A percentile compares a stretch with the other conserved stretches of the same genome.
phyloP scores from a whole-genome alignment of 176 grass and related monocot genomes.

The Cymbopogon citratus region DNA sequence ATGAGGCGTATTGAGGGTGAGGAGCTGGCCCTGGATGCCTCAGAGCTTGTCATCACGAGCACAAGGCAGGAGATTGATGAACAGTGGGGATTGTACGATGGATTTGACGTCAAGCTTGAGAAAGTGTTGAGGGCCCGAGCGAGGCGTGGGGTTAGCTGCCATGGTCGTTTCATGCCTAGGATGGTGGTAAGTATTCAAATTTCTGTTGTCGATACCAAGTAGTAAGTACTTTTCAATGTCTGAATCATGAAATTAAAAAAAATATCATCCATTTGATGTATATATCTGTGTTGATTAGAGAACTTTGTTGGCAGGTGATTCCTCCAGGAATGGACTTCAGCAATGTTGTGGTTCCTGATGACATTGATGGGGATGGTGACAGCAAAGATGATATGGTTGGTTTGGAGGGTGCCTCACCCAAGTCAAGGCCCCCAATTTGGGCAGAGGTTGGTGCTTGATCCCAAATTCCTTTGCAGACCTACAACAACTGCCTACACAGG shows the following conservation, averaged over 20 bases:
- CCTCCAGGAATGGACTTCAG: conserved; percentile 99
- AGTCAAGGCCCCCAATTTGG: conserved; percentile 74
- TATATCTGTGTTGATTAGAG: background rate
- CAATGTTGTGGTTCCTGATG: conserved; percentile 71
- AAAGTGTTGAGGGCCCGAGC: conserved; percentile 65
- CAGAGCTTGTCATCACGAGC: conserved; percentile 95
- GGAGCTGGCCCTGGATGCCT: conserved; percentile 75
- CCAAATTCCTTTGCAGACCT: background rate
- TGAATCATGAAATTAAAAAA: background rate
- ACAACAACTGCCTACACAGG: background rate
- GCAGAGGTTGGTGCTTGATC: conserved; percentile 55
- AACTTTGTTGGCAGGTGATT: conserved; percentile 63
- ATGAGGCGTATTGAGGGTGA: conserved; percentile 95
- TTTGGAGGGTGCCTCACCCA: conserved; percentile 62
- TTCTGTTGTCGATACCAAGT: background rate
- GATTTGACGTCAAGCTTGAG: conserved; percentile 84
- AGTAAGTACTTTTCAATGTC: background rate
- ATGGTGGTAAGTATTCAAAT: conserved; percentile 63
- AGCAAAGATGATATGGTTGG: conserved; percentile 55
- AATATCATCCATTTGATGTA: background rate
- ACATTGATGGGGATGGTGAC: conserved; percentile 73
- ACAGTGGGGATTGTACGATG: conserved; percentile 96
- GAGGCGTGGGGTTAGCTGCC: conserved; percentile 48
- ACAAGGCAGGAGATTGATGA: conserved; percentile 97
- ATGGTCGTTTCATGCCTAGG: conserved; percentile 90